phyloP scores from a whole-genome alignment of 2,329 filamentous ascomycete species.

The Bipolaris bicolor region DNA sequence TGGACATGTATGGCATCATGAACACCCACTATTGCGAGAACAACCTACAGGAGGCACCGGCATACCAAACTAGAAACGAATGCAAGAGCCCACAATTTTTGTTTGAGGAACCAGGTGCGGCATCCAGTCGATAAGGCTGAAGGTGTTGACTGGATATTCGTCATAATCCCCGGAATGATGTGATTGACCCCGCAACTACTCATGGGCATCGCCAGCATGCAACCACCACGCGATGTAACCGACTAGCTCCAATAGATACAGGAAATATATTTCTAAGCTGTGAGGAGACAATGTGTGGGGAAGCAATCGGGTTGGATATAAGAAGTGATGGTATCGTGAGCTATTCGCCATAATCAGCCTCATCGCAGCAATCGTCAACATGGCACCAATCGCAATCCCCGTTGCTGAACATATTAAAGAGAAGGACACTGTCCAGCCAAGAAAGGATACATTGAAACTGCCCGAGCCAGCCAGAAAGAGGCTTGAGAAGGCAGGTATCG shows the following conservation, averaged over 20 bases:
- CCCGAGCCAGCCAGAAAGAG: slow-evolving; percentile 64
- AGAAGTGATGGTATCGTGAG: slow-evolving; percentile 8
- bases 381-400: slow-evolving; percentile 65
- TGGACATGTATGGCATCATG: slow-evolving; percentile 34
- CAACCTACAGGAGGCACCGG: neutral
- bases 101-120: neutral
- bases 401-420: slow-evolving; percentile 56
- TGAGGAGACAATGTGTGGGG: slow-evolving; percentile 9
- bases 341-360: neutral
- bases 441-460: slow-evolving; percentile 68
- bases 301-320: slow-evolving; percentile 18
- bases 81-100: neutral
- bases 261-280: slow-evolving; percentile 23
- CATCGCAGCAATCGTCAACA: slow-evolving; percentile 35
- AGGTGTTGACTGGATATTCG: slow-evolving; percentile 35
- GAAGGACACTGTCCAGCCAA: slow-evolving; percentile 66
- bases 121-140: slow-evolving; percentile 29
- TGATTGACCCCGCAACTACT: slow-evolving; percentile 47
- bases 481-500: slow-evolving; percentile 71
- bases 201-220: slow-evolving; percentile 6
- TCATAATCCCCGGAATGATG: slow-evolving; percentile 42
- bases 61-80: neutral
- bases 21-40: neutral
- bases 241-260: neutral
- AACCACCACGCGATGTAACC: slow-evolving; percentile 13